These are phyloP conservation scores for Carpinus fangiana DNA, from an alignment of 306 rosid species.

Conservation along the genomic window DNA sequence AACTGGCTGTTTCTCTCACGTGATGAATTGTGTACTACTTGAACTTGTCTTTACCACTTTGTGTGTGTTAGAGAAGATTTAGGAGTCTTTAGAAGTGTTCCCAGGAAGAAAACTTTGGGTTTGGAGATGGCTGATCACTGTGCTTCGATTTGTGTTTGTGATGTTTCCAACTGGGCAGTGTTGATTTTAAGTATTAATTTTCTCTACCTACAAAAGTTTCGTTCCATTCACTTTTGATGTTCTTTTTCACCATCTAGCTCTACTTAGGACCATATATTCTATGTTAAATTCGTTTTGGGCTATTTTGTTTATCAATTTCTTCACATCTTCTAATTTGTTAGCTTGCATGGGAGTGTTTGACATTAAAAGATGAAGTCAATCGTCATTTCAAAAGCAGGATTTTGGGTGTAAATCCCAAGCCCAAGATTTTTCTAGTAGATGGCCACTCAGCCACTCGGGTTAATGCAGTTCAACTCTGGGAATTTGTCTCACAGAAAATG, in stretches of 20 bases:
- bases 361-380: background rate
- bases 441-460: too few relatives aligned
- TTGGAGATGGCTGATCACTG: background rate
- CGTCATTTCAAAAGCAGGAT: background rate
- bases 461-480: too few relatives aligned
- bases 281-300: background rate
- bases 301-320: too few relatives aligned
- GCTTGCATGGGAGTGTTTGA: too few relatives aligned
- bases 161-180: background rate
- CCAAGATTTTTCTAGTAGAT: background rate
- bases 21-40: conserved; percentile 24
- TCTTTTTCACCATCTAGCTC: background rate
- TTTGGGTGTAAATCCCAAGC: background rate
- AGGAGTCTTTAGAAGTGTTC: background rate
- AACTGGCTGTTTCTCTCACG: conserved; percentile 27
- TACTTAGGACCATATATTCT: background rate
- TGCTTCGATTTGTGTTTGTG: conserved; percentile 11
- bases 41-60: conserved; percentile 7
- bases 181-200: background rate
- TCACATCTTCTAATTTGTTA: too few relatives aligned
- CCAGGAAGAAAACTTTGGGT: conserved; percentile 17
- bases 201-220: background rate
- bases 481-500: background rate
- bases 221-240: background rate
- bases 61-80: conserved; percentile 8